Base-by-base conservation (phyloP, 306 rosid species). In the Casuarina cunninghamiana region DNA sequence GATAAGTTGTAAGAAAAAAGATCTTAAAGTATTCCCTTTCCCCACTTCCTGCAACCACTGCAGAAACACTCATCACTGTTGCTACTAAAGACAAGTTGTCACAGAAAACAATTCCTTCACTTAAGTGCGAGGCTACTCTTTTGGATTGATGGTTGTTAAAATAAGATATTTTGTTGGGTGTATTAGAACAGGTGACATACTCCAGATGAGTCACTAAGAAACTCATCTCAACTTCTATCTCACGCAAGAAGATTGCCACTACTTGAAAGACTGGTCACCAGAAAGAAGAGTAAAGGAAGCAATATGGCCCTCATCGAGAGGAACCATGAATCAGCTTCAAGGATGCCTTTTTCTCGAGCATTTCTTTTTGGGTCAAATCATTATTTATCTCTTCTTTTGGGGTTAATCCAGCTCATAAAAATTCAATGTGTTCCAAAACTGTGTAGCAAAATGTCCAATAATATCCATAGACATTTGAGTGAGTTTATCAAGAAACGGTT, bases 381-480 rank as follows among this genome's bases (percentile, higher is more conserved):
- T 57, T 21, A 0, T 57, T 11, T 2, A 57, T 8, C 38, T 19
- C 63, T 57, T 57, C 10, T 57, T 57, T 57, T 8, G 63, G 63
- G 57, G 72, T 42, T 45, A 49, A 50, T 84, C 58, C 71, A 26
- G 62, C 38, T 53, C 49, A 53, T 61, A 78, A 73, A 83, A 78
- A 15, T 49, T 66, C 17, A 73, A 70, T 39, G 21, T 71, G 54
- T 77, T 55, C 63, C 37, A 57, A 55, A 15, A 10, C 17, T 21
- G 10, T 15, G 15, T 19, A 74, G n/a, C 19, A 48, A n/a, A 67
- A 42, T 21, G 41, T 35, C 42, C 41, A 60, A 61, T 17, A 66
- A 66, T 35, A 42, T 17, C 50, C 42, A 66, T 66, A 41, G n/a
- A 3, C 48, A 66, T 66, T 66, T 7, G 17, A 66, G 71, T 66